These are phyloP conservation scores for Centaurea solstitialis DNA, from an alignment of 129 eudicot species.

Conservation along the genomic window DNA sequence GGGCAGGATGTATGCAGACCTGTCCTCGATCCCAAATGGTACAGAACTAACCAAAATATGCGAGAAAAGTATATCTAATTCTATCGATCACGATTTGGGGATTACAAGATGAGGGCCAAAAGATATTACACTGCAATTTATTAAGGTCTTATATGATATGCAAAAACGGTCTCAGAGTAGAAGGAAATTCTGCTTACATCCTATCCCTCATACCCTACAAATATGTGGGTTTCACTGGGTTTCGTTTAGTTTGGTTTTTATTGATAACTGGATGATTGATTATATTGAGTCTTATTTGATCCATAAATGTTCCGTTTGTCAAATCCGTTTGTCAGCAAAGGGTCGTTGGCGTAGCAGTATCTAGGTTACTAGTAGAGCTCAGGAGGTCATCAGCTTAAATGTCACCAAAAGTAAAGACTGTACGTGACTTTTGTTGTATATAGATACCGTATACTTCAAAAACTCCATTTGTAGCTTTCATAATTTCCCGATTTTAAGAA, in stretches of 20 bases:
- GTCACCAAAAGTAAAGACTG: no score
- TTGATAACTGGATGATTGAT: not conserved
- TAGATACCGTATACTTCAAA: no score
- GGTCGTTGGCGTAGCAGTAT: not conserved
- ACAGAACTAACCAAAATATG: no score
- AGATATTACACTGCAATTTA: not conserved
- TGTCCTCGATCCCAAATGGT: no score
- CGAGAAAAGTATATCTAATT: no score
- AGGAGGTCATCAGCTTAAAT: no score
- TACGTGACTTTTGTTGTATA: no score
- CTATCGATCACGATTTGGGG: not conserved
- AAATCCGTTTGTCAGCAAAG: not conserved
- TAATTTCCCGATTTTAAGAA: no score
- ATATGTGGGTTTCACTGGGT: not conserved
- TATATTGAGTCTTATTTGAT: not conserved
- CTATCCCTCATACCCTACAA: not conserved
- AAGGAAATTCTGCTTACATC: not conserved
- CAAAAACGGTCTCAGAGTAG: not conserved
- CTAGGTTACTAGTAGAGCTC: not conserved
- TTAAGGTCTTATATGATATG: not conserved
- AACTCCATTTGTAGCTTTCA: no score
- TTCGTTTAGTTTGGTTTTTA: not conserved
- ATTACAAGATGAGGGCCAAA: not conserved
- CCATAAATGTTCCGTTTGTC: not conserved
- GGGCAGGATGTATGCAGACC: no score